Evolutionary conservation across 768 basidiomycete species (phyloP).

Genomic region (Suillus variegatus): DNA sequence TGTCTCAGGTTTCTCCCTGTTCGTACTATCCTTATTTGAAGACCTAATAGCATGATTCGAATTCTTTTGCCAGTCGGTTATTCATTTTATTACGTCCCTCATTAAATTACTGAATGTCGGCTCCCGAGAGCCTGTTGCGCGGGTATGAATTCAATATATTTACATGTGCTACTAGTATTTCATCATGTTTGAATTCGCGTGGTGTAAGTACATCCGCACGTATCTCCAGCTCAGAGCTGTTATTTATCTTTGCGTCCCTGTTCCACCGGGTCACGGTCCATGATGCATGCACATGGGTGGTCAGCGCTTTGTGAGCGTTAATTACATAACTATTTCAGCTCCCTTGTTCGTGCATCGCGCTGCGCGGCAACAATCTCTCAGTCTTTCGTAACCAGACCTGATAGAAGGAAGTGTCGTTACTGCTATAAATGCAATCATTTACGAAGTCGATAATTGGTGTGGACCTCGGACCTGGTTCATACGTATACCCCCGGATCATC

Average conservation of each 20-base stretch:
- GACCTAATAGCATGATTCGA: background rate
- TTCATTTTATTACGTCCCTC: background rate
- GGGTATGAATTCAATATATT: background rate
- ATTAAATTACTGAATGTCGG: background rate
- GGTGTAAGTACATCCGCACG: background rate
- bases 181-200: background rate
- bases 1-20: background rate
- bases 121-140: background rate
- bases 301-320: background rate
- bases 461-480: background rate
- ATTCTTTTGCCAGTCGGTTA: background rate
- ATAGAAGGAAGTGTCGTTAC: background rate
- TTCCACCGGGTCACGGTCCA: no score
- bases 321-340: background rate
- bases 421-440: background rate
- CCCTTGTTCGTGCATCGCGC: background rate
- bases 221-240: background rate
- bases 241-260: no score
- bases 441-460: background rate
- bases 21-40: background rate
- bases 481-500: no score
- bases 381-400: background rate
- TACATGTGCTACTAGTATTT: background rate
- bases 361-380: background rate
- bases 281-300: background rate